Conservation (phyloP, 2,329 filamentous ascomycete species). For the Fusarium pseudograminearum region DNA sequence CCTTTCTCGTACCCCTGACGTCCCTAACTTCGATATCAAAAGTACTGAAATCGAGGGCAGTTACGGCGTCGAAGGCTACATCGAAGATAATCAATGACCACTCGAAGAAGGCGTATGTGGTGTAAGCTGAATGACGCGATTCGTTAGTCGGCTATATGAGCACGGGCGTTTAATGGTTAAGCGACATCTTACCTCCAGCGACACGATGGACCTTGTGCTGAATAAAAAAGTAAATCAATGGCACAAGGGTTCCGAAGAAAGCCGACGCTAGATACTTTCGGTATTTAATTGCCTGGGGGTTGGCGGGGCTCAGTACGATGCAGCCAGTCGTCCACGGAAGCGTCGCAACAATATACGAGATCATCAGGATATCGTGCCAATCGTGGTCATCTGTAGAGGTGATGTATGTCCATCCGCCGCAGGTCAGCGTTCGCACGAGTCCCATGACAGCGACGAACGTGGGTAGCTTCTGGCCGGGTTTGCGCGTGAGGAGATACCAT, state of each 20-base stretch:
- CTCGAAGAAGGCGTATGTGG: conserved; percentile 97
- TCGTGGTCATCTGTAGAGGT: conserved; percentile 98
- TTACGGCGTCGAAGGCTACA: conserved; percentile 95
- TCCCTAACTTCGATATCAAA: conserved; percentile 92
- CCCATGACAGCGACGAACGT: conserved; percentile 85
- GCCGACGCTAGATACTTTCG: conserved; percentile 83
- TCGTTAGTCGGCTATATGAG: conserved; percentile 27
- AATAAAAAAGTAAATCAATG: conserved; percentile 96
- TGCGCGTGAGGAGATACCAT: conserved; percentile 90
- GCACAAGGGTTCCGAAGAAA: conserved; percentile 92
- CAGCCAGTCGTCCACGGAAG: conserved; percentile 96
- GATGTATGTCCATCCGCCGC: conserved; percentile 98
- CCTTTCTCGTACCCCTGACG: conserved; percentile 90
- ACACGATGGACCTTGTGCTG: conserved; percentile 98
- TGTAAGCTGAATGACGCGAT: conserved; percentile 77
- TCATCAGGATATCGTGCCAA: conserved; percentile 99
- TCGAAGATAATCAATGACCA: conserved; percentile 96
- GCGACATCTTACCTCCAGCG: conserved; percentile 78
- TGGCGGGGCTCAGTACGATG: conserved; percentile 86
- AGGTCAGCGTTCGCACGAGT: conserved; percentile 89
- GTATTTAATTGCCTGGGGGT: conserved; percentile 85
- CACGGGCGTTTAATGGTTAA: not conserved
- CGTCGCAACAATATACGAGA: conserved; percentile 93
- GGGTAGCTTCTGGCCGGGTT: conserved; percentile 79
- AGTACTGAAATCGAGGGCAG: conserved; percentile 87